Evolutionary conservation across 306 rosid species (phyloP), one percentile per base, ranked within the genome.

Genomic region (Quercus robur): DNA sequence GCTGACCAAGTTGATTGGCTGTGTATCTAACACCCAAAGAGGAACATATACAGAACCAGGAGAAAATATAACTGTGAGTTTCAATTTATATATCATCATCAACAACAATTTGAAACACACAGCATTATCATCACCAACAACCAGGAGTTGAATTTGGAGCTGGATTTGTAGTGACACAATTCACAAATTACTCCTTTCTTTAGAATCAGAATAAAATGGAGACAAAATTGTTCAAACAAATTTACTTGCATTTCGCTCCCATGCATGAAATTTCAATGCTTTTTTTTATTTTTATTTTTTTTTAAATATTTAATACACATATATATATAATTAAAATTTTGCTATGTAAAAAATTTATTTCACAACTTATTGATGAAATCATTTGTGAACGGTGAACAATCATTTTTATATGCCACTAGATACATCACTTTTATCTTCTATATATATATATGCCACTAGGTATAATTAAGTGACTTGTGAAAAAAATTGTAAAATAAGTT

Each of bases 1-100:
- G 31, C 82, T 59, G 85, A 8, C 57, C 4, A 23, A 70, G 98
- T 93, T 76, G 93, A 90, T 51, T 90, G 81, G 87, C 97, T 90
- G 56, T 86, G 90, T 33, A 93, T 88, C 98, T 91, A 80, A 55
- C 66, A 63, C 35, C n/a, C 66, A 3, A 12, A 78, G 7, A 33
- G 7, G 19, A 58, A 52, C 69, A 71, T 67, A 58, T n/a, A 23
- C 74, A 71, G 54, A 49, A 49, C 5, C 54, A 49, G 54, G 12
- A 49, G 54, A 49, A 49, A 11, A 11, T 3, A 6, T 5, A 25
- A 10, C 18, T 49, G 57, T 80, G 13, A 74, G 75, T 66, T 25
- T 64, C 33, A 10, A 52, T 54, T 52, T 2, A 72, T 18, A 51
- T 6, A 54, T 21, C 2, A 21, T 13, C 26, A 38, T 15, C 26